A percentile compares a stretch with the other conserved stretches of the same genome.
Conservation (phyloP, 345 rosid genomes). For the Arabidopsis arenosa region DNA sequence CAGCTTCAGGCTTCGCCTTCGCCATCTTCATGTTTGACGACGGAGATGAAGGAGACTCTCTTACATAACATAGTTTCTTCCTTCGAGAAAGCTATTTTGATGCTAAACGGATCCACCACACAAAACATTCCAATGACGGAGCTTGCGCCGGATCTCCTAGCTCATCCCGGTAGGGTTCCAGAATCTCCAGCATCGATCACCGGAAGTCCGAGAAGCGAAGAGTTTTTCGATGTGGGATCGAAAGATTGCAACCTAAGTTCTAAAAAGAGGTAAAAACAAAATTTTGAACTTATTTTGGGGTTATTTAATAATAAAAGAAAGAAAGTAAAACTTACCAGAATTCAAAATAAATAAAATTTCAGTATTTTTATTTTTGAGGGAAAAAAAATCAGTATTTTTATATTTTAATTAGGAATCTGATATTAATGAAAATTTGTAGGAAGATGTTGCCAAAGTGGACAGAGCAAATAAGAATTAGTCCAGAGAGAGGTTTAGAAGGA, state of each 20-base stretch:
- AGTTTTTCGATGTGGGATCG: conserved; percentile 47
- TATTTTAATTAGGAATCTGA: conserved; percentile 17
- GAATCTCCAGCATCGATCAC: conserved; percentile 64
- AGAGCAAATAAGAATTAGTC: conserved; percentile 60
- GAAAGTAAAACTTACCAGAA: too few species aligned
- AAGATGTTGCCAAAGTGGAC: conserved; percentile 68
- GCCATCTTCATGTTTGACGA: conserved; percentile 24
- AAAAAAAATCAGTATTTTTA: too few species aligned
- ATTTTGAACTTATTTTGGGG: neutral
- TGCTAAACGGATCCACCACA: conserved; percentile 46
- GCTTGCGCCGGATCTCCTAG: neutral
- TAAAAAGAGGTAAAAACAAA: conserved; percentile 65
- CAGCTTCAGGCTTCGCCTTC: conserved; percentile 50
- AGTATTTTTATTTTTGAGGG: too few species aligned
- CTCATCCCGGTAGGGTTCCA: conserved; percentile 35
- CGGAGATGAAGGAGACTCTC: conserved; percentile 47
- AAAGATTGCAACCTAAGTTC: conserved; percentile 48
- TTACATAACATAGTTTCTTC: conserved; percentile 60
- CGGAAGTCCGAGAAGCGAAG: conserved; percentile 69
- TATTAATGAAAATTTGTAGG: conserved; percentile 43
- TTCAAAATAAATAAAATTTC: neutral
- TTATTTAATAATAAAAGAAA: neutral
- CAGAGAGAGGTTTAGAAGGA: conserved; percentile 70
- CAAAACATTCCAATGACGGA: conserved; percentile 37
- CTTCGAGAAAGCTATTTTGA: conserved; percentile 64